phyloP scores from a whole-genome alignment of 2,329 filamentous ascomycete species.

The Alternaria incomplexa region DNA sequence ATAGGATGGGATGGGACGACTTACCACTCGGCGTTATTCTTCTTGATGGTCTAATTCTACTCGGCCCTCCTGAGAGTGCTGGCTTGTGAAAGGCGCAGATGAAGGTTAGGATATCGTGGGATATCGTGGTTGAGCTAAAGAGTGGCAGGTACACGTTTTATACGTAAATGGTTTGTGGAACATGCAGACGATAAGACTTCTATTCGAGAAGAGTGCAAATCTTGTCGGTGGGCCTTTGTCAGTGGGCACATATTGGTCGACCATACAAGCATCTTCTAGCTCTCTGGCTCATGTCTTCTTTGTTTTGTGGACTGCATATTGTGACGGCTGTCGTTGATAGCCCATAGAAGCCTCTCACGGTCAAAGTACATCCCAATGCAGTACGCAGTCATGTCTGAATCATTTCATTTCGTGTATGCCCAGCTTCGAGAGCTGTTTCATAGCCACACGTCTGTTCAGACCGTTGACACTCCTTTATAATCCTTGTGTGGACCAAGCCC shows the following conservation, averaged over 20 bases:
- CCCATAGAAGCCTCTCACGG: neutral
- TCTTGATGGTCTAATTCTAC: neutral
- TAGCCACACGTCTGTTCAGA: constrained; percentile 29
- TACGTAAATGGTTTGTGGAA: neutral
- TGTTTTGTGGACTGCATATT: neutral
- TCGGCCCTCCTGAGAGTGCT: neutral
- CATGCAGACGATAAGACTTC: neutral
- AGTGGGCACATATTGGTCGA: neutral
- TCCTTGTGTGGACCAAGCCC: constrained; percentile 21
- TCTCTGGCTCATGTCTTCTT: neutral
- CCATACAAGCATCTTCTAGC: neutral
- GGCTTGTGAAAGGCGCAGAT: neutral
- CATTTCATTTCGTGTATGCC: constrained; percentile 28
- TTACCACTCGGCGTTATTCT: neutral
- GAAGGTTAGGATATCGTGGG: neutral
- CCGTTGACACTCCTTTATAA: constrained; percentile 13
- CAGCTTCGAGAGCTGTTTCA: constrained; percentile 31
- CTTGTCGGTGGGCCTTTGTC: neutral
- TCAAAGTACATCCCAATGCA: neutral
- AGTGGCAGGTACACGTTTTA: neutral
- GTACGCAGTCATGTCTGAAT: constrained; percentile 17
- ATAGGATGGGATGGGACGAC: neutral
- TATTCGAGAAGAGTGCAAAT: neutral
- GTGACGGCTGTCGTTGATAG: neutral
- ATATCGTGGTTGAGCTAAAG: neutral